phyloP scores from a whole-genome alignment of 2,329 filamentous ascomycete genomes.

The Thielaviopsis musarum region DNA sequence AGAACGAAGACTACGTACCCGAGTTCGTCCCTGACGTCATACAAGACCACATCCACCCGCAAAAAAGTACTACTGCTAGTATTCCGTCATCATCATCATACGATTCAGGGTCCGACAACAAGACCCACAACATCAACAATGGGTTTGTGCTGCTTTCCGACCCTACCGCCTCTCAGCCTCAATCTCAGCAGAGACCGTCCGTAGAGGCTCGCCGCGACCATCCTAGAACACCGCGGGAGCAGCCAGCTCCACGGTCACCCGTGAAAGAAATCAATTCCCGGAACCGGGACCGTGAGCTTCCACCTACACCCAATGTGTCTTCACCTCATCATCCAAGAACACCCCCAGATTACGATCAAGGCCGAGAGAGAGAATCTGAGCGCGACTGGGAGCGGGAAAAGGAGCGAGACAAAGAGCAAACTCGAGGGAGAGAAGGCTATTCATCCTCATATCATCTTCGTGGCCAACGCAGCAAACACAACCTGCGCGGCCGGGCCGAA shows the following conservation, averaged over 20 bases:
- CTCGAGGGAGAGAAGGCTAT: not conserved
- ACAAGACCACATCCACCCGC: not conserved
- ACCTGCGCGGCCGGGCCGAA: slow-evolving; percentile 1
- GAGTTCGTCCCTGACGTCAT: slow-evolving; percentile 9
- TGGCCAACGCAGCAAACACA: slow-evolving; percentile 3
- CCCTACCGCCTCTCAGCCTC: slow-evolving; percentile 2
- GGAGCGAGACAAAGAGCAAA: not conserved
- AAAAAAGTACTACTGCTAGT: not conserved
- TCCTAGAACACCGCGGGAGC: not conserved
- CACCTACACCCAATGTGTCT: not conserved
- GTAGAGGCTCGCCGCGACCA: slow-evolving; percentile 4
- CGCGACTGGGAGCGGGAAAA: slow-evolving; percentile 1
- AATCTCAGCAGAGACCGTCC: not conserved
- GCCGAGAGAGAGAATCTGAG: slow-evolving; percentile 1
- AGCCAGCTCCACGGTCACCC: not conserved
- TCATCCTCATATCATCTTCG: slow-evolving; percentile 5
- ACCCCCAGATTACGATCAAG: not conserved
- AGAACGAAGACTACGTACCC: slow-evolving; percentile 7
- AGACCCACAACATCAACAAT: not conserved
- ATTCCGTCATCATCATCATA: not conserved
- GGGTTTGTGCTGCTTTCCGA: slow-evolving; percentile 9
- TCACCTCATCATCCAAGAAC: slow-evolving; percentile 4
- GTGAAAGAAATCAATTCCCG: slow-evolving; percentile 1
- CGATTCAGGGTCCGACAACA: not conserved
- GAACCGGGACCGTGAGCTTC: slow-evolving; percentile 4